phyloP scores from a whole-genome alignment of 768 basidiomycete species.

The Mycena maculata region DNA sequence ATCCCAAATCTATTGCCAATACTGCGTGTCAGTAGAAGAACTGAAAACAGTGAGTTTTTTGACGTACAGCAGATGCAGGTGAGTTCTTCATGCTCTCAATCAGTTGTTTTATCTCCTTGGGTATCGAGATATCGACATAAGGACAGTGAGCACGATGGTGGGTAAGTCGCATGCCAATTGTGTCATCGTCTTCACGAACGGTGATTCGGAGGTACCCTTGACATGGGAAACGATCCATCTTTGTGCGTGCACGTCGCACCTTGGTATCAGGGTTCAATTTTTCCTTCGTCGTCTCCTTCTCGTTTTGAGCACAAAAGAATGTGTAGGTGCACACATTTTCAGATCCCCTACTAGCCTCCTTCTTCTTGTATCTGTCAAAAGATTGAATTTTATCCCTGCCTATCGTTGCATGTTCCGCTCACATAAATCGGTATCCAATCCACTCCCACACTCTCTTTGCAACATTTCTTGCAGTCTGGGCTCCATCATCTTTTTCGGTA shows the following conservation, averaged over 20 bases:
- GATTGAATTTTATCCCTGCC: neutral
- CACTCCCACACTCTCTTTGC: neutral
- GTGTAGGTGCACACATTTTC: neutral
- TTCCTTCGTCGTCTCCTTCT: neutral
- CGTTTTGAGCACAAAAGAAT: too few species aligned
- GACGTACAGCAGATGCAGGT: neutral
- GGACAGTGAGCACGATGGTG: neutral
- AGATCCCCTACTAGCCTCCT: neutral
- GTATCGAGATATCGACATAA: neutral
- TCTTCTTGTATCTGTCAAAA: neutral
- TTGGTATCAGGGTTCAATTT: neutral
- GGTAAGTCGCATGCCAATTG: neutral
- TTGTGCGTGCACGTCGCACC: conserved; percentile 27
- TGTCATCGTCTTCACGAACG: neutral
- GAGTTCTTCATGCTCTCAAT: neutral
- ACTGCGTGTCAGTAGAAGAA: too few species aligned
- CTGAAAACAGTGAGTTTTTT: neutral
- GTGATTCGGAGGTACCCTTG: conserved; percentile 27
- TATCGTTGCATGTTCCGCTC: too few species aligned
- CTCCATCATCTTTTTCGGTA: neutral
- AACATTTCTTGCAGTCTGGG: neutral
- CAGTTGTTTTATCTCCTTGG: neutral
- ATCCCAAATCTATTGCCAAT: neutral
- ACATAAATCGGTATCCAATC: neutral
- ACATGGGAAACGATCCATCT: too few species aligned